Percentiles rank a stretch among this genome's conserved stretches.
phyloP scores from a whole-genome alignment of 2,329 filamentous ascomycete species.

The Colletotrichum abscissum region DNA sequence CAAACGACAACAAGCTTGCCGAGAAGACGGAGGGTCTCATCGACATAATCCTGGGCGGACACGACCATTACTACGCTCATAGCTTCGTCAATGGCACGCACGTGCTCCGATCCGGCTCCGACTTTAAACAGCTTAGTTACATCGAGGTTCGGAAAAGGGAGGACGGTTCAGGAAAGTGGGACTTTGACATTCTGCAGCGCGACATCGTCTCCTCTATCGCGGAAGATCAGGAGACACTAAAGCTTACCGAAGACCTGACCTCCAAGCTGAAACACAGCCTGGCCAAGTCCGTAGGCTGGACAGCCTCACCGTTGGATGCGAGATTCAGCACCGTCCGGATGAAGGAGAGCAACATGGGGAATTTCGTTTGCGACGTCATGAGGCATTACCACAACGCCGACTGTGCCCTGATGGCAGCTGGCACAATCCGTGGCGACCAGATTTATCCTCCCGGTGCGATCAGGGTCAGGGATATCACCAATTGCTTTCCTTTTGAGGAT shows the following conservation, averaged over 20 bases:
- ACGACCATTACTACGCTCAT: constrained; percentile 91
- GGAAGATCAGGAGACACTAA: constrained; percentile 69
- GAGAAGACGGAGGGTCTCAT: constrained; percentile 78
- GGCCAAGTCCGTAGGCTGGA: constrained; percentile 86
- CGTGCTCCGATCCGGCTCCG: constrained; percentile 86
- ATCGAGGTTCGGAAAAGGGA: constrained; percentile 77
- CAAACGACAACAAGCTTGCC: constrained; percentile 89
- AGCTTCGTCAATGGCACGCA: constrained; percentile 82
- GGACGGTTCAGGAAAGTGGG: constrained; percentile 69
- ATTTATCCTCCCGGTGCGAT: constrained; percentile 86
- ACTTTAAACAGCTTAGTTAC: constrained; percentile 94
- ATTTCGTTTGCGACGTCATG: constrained; percentile 95
- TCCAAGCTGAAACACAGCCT: constrained; percentile 80
- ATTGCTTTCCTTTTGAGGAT: constrained; percentile 93
- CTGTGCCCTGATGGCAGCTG: constrained; percentile 85
- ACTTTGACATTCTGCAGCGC: constrained; percentile 80
- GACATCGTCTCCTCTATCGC: constrained; percentile 78
- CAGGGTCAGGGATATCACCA: constrained; percentile 83
- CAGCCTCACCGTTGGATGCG: constrained; percentile 83
- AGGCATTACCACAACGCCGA: constrained; percentile 83
- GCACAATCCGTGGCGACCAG: constrained; percentile 89
- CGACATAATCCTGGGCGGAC: constrained; percentile 88
- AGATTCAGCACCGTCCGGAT: constrained; percentile 85
- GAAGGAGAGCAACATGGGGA: constrained; percentile 85
- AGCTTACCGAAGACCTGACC: constrained; percentile 76